Evolutionary conservation across 331 rosid genomes (phyloP).

Genomic region (Dryas integrifolia): DNA sequence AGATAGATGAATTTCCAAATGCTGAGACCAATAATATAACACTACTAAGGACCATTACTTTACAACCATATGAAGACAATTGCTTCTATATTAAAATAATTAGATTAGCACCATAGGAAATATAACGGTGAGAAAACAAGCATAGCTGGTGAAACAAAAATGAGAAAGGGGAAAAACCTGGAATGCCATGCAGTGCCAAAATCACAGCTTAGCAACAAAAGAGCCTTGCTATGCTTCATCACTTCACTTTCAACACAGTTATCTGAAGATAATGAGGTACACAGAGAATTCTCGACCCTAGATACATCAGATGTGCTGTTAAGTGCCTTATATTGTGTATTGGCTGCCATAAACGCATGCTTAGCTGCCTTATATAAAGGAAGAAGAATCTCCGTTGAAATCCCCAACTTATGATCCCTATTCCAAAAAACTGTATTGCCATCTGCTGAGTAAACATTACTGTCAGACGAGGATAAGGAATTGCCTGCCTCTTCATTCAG

Average conservation of each 20-base stretch:
- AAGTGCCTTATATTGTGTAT: slow-evolving; percentile 43
- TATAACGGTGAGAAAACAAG: slow-evolving; percentile 2
- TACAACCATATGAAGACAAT: neutral
- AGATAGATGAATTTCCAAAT: neutral
- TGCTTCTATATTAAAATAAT: neutral
- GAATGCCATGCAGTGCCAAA: slow-evolving; percentile 86
- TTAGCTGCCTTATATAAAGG: slow-evolving; percentile 60
- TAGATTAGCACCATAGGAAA: neutral
- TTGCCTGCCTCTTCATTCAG: slow-evolving; percentile 45
- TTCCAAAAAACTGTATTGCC: slow-evolving; percentile 46
- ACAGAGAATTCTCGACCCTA: slow-evolving; percentile 21
- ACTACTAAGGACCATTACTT: neutral
- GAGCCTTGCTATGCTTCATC: slow-evolving; percentile 70
- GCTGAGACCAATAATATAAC: neutral
- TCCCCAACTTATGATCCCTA: slow-evolving; percentile 77
- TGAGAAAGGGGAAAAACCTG: slow-evolving; percentile 48
- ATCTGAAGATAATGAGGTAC: slow-evolving; percentile 29
- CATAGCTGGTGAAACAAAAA: neutral
- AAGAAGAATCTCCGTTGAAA: slow-evolving; percentile 61
- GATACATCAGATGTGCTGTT: slow-evolving; percentile 26
- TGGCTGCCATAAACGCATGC: slow-evolving; percentile 47
- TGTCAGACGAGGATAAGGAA: slow-evolving; percentile 26
- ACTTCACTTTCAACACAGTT: slow-evolving; percentile 43
- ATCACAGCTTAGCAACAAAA: slow-evolving; percentile 78
- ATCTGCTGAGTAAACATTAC: slow-evolving; percentile 27